A percentile compares a stretch with the other conserved stretches of the same genome.
Evolutionary conservation across 345 rosid genomes (phyloP).

Genomic region (Acer negundo): DNA sequence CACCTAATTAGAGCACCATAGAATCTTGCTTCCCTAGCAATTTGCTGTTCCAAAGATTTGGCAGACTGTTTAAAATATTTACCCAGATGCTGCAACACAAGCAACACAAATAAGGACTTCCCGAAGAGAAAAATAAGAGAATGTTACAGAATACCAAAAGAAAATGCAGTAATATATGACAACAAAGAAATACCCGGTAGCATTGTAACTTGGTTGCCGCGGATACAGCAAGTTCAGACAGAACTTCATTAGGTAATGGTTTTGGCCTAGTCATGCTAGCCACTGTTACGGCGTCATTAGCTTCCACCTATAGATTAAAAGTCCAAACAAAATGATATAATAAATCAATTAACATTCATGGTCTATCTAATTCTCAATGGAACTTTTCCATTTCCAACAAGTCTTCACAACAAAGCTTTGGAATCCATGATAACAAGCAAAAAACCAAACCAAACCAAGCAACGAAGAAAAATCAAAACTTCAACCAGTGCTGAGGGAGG

Average conservation of each 20-base stretch:
- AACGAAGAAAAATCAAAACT: not conserved
- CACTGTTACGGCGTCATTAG: conserved; percentile 82
- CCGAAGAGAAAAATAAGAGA: not conserved
- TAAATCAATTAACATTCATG: not conserved
- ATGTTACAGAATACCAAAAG: conserved; percentile 10
- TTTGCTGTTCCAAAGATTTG: conserved; percentile 80
- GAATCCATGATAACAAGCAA: not conserved
- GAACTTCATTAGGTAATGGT: conserved; percentile 62
- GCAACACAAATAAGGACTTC: conserved; percentile 11
- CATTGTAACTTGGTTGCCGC: conserved; percentile 90
- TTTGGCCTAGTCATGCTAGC: conserved; percentile 88
- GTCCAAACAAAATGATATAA: not conserved
- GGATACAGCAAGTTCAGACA: conserved; percentile 83
- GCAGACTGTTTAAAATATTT: conserved; percentile 93
- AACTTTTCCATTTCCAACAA: not conserved
- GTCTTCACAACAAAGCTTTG: not conserved
- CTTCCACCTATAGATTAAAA: conserved; percentile 61
- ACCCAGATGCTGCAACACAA: conserved; percentile 66
- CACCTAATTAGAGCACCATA: conserved; percentile 96
- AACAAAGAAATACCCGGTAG: conserved; percentile 57
- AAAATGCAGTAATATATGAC: conserved; percentile 3
- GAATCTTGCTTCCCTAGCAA: conserved; percentile 87
- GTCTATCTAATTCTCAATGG: not conserved
- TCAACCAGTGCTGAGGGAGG: not conserved
- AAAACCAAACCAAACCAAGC: not conserved